Conservation (phyloP, 164 flowering plant genomes). For the Kingdonia uniflora region DNA sequence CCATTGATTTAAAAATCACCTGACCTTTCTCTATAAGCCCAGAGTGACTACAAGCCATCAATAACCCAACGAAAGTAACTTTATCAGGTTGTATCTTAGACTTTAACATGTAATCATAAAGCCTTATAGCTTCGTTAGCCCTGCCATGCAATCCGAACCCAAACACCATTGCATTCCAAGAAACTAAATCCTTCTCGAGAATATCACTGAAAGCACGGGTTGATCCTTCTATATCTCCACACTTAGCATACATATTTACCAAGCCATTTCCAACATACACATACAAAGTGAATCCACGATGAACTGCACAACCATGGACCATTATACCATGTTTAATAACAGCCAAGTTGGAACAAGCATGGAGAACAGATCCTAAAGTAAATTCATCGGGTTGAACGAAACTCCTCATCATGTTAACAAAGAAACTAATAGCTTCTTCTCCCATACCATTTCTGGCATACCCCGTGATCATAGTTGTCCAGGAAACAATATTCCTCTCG, state of each 20-base stretch:
- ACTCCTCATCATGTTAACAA: conserved; percentile 32
- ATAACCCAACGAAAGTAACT: conserved; percentile 47
- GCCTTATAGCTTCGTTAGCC: conserved; percentile 27
- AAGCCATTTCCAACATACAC: conserved; percentile 56
- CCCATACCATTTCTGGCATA: conserved; percentile 45
- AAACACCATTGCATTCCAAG: conserved; percentile 69
- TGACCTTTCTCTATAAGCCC: conserved; percentile 35
- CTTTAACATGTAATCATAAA: conserved; percentile 31
- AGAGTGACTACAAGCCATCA: conserved; percentile 51
- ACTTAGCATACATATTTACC: conserved; percentile 66
- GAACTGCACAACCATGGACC: conserved; percentile 40
- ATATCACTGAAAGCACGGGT: conserved; percentile 32
- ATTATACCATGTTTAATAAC: conserved; percentile 39
- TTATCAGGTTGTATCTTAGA: conserved; percentile 34
- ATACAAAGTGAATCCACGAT: conserved; percentile 32
- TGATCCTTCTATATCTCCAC: conserved; percentile 48
- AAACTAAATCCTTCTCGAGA: conserved; percentile 14
- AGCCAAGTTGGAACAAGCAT: conserved; percentile 59
- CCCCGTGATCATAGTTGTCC: conserved; percentile 74
- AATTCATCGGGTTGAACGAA: conserved; percentile 41
- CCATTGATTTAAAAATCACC: conserved; percentile 30
- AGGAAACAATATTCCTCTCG: conserved; percentile 44
- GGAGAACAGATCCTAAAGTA: conserved; percentile 51
- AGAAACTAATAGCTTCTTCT: conserved; percentile 34
- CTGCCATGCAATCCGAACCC: conserved; percentile 50